phyloP scores from a whole-genome alignment of 257 asterid genomes.

The Striga asiatica region DNA sequence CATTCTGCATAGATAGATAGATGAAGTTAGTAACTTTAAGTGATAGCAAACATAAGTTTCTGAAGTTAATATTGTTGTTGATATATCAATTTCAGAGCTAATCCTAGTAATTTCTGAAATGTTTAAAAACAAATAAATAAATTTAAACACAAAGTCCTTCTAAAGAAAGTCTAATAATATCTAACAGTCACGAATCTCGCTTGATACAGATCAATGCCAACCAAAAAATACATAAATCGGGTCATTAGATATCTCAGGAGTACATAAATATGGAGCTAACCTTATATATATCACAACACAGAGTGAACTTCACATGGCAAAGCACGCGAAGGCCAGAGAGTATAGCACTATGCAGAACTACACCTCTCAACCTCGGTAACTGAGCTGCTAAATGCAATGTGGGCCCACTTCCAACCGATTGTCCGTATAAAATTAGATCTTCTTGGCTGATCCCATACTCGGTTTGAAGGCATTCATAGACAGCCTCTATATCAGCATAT shows the following conservation, averaged over 20 bases:
- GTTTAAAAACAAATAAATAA: too few species aligned
- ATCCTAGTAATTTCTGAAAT: slow-evolving; percentile 5
- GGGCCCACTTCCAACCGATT: slow-evolving; percentile 99
- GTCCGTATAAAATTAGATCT: slow-evolving; percentile 83
- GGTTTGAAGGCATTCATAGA: slow-evolving; percentile 81
- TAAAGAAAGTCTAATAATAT: not conserved
- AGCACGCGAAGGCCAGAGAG: slow-evolving; percentile 99
- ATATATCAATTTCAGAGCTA: not conserved
- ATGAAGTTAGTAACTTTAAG: slow-evolving; percentile 12
- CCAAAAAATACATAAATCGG: not conserved
- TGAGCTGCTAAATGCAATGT: slow-evolving; percentile 90
- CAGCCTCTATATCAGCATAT: slow-evolving; percentile 95
- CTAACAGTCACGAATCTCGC: too few species aligned
- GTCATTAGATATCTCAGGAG: not conserved
- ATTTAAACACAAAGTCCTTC: not conserved
- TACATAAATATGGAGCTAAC: slow-evolving; percentile 21
- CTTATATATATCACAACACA: slow-evolving; percentile 92
- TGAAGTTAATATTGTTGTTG: not conserved
- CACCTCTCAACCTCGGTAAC: slow-evolving; percentile 91
- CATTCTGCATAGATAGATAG: slow-evolving; percentile 55
- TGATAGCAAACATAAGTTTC: not conserved
- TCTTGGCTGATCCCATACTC: slow-evolving; percentile 94
- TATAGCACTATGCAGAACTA: slow-evolving; percentile 94
- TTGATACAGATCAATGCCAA: not conserved
- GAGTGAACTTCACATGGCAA: slow-evolving; percentile 77